Conservation (phyloP, 192 early-diverging fungal species). For the Physocladia obscura region DNA sequence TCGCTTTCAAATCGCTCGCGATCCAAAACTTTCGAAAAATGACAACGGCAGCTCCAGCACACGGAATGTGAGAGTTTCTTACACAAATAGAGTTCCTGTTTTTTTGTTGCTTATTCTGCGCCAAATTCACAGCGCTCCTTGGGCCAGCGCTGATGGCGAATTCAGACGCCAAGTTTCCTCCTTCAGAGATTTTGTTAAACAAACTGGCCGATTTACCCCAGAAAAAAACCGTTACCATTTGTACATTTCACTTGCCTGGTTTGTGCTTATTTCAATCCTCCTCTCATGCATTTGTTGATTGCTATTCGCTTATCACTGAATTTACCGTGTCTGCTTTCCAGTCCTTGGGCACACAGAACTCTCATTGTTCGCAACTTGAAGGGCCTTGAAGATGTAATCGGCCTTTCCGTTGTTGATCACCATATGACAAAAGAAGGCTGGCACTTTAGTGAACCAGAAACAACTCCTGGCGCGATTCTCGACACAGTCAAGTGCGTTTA, state of each 20-base stretch:
- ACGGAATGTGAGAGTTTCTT: not conserved
- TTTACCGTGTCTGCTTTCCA: constrained; percentile 32
- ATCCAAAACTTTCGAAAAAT: too few species aligned
- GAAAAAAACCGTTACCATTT: constrained; percentile 82
- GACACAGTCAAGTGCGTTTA: constrained; percentile 64
- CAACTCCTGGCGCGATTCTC: constrained; percentile 73
- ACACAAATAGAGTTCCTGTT: not conserved
- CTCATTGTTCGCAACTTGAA: constrained; percentile 87
- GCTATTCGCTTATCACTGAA: too few species aligned
- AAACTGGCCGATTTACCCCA: constrained; percentile 56
- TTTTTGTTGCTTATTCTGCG: not conserved
- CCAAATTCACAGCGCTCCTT: too few species aligned
- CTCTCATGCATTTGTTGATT: constrained; percentile 37
- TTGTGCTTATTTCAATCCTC: constrained; percentile 60
- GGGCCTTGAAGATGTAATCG: constrained; percentile 81
- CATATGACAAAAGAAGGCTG: constrained; percentile 77
- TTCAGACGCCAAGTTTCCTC: constrained; percentile 64
- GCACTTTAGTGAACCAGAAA: constrained; percentile 70
- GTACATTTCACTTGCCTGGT: constrained; percentile 54
- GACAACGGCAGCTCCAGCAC: not conserved
- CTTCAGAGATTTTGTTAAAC: constrained; percentile 37
- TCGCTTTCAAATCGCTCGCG: too few species aligned
- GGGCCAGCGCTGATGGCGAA: constrained; percentile 70
- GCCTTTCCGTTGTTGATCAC: constrained; percentile 83
- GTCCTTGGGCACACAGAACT: constrained; percentile 83